Evolutionary conservation across 306 rosid genomes (phyloP).

Genomic region (Hippophae tibetana): DNA sequence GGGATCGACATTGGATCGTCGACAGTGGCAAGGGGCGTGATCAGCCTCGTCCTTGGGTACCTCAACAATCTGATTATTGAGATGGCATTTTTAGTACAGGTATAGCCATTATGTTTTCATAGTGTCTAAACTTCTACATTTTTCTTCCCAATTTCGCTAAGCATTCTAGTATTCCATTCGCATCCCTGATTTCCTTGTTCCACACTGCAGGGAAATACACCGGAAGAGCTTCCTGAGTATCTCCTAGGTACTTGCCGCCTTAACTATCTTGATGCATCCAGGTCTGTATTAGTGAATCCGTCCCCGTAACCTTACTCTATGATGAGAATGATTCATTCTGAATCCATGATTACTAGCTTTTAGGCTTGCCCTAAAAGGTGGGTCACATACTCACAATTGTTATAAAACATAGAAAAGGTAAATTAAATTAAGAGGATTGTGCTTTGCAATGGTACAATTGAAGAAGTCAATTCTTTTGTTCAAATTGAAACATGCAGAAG

Average conservation of each 20-base stretch:
- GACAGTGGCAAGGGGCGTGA: slow-evolving; percentile 83
- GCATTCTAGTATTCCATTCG: background rate
- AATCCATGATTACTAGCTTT: background rate
- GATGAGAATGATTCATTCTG: background rate
- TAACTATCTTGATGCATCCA: slow-evolving; percentile 64
- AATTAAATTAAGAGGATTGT: slow-evolving; percentile 13
- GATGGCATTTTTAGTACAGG: slow-evolving; percentile 93
- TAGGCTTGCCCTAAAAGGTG: slow-evolving; percentile 4
- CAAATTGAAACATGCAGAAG: slow-evolving; percentile 20
- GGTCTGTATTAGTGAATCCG: slow-evolving; percentile 34
- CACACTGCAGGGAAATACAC: slow-evolving; percentile 53
- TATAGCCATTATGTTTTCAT: slow-evolving; percentile 8
- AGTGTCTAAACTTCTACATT: background rate
- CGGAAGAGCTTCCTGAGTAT: slow-evolving; percentile 73
- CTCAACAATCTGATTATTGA: slow-evolving; percentile 80
- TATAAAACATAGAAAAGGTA: slow-evolving; percentile 12
- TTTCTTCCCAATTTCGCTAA: background rate
- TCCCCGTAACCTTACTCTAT: slow-evolving; percentile 12
- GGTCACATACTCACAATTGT: slow-evolving; percentile 4
- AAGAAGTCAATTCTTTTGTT: slow-evolving; percentile 34
- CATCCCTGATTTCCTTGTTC: background rate
- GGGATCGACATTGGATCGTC: slow-evolving; percentile 78
- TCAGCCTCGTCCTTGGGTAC: slow-evolving; percentile 73
- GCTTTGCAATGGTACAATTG: slow-evolving; percentile 19
- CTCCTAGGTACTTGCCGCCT: slow-evolving; percentile 83